Conservation (phyloP, 2,329 filamentous ascomycete species). For the Cladosporium sp. region DNA sequence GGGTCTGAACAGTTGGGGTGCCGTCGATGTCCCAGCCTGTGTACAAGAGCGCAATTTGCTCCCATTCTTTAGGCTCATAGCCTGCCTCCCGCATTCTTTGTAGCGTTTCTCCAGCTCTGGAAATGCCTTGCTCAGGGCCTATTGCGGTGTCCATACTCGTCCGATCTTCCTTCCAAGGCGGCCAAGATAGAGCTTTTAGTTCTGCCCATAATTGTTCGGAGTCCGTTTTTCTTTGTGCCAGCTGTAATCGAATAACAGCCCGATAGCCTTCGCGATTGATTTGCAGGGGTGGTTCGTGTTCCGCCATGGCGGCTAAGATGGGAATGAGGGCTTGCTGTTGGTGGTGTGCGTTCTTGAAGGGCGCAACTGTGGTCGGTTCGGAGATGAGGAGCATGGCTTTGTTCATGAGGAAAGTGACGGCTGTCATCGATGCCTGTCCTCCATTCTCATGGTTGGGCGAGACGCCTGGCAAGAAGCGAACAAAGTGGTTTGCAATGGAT, state of each 20-base stretch:
- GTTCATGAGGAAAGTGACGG: conserved; percentile 19
- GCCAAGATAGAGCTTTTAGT: conserved; percentile 56
- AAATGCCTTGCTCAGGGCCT: conserved; percentile 50
- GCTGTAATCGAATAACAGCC: conserved; percentile 50
- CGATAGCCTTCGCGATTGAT: conserved; percentile 55
- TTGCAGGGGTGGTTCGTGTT: conserved; percentile 46
- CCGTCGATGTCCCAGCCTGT: conserved; percentile 58
- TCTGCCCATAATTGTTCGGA: conserved; percentile 52
- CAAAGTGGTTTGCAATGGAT: conserved; percentile 13
- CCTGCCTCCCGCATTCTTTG: conserved; percentile 54
- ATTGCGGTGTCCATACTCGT: conserved; percentile 55
- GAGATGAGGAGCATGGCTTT: conserved; percentile 26
- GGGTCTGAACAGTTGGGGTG: conserved; percentile 57
- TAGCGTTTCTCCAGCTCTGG: conserved; percentile 51
- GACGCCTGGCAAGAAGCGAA: not conserved
- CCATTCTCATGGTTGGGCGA: not conserved
- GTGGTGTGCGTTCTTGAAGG: conserved; percentile 41
- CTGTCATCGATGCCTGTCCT: not conserved
- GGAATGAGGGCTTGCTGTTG: conserved; percentile 55
- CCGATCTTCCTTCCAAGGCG: conserved; percentile 58
- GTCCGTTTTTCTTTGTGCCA: conserved; percentile 51
- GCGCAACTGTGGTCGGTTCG: conserved; percentile 39
- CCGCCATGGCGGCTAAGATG: conserved; percentile 52
- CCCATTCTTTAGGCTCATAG: conserved; percentile 47
- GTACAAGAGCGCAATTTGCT: conserved; percentile 47